phyloP scores from a whole-genome alignment of 306 rosid species.

The Prunus salicina region DNA sequence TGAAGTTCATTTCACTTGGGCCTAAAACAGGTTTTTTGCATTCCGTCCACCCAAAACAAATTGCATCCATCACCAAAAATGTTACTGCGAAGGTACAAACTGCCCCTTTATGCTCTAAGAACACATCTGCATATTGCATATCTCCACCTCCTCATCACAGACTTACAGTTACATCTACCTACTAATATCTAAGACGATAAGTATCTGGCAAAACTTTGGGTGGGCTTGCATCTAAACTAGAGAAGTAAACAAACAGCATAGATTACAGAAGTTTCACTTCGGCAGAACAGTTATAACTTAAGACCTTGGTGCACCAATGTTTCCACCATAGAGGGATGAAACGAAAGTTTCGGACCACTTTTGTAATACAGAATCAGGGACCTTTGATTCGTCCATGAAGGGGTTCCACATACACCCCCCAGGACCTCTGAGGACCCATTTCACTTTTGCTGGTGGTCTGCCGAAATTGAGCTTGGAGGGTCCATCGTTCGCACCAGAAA shows the following conservation, averaged over 20 bases:
- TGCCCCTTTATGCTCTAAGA: too few species aligned
- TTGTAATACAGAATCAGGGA: conserved; percentile 45
- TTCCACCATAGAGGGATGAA: conserved; percentile 25
- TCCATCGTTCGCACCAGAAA: conserved; percentile 6
- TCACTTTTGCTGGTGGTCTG: conserved; percentile 42
- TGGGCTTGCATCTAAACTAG: too few species aligned
- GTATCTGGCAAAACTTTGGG: neutral
- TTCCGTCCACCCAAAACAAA: too few species aligned
- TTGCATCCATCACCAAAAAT: too few species aligned
- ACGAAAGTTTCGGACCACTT: conserved; percentile 60
- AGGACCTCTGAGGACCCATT: conserved; percentile 59
- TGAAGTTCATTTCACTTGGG: too few species aligned
- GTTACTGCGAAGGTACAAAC: too few species aligned
- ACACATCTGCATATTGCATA: too few species aligned
- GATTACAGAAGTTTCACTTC: neutral
- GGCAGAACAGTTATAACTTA: conserved; percentile 26
- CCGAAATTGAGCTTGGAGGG: conserved; percentile 28
- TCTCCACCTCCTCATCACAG: too few species aligned
- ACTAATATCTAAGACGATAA: too few species aligned
- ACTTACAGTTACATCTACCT: too few species aligned
- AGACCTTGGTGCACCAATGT: conserved; percentile 7
- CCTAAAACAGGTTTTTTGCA: too few species aligned
- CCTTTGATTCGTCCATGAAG: conserved; percentile 30
- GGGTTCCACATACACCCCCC: conserved; percentile 52
- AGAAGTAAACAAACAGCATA: too few species aligned